Percentiles rank a stretch among this genome's conserved stretches.
Evolutionary conservation across 768 basidiomycete species (phyloP).

Genomic region (Lactarius psammicola): DNA sequence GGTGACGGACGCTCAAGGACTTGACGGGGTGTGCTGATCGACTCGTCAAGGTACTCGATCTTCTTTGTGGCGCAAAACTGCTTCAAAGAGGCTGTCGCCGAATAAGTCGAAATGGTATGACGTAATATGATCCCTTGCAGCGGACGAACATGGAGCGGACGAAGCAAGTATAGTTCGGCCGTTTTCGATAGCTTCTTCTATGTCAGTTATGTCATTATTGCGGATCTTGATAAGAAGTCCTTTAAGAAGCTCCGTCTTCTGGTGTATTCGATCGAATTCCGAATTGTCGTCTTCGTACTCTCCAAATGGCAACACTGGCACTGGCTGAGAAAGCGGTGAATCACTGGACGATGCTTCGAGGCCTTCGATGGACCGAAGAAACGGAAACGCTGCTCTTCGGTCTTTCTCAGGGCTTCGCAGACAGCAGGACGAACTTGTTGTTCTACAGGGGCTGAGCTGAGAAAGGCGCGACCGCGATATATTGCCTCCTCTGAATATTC

Average conservation of each 20-base stretch:
- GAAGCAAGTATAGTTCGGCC: neutral
- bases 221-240: fast-evolving
- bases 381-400: too few relatives aligned
- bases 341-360: neutral
- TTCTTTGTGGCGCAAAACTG: neutral
- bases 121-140: too few relatives aligned
- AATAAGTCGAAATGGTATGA: neutral
- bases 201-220: neutral
- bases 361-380: too few relatives aligned
- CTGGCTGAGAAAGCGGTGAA: neutral
- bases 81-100: neutral
- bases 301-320: too few relatives aligned
- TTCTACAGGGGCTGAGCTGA: too few relatives aligned
- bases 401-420: too few relatives aligned
- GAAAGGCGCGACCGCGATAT: too few relatives aligned
- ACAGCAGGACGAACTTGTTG: too few relatives aligned
- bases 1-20: neutral
- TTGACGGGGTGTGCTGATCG: neutral
- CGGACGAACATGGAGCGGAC: too few relatives aligned
- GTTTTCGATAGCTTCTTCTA: neutral
- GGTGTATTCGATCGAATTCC: neutral
- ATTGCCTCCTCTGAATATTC: too few relatives aligned
- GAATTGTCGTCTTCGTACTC: neutral
- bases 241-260: neutral
- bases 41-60: neutral